Percentiles rank a stretch among this genome's conserved stretches.
Conservation (phyloP, 1,139 yeast species). For the Tardiomyces blankii region DNA sequence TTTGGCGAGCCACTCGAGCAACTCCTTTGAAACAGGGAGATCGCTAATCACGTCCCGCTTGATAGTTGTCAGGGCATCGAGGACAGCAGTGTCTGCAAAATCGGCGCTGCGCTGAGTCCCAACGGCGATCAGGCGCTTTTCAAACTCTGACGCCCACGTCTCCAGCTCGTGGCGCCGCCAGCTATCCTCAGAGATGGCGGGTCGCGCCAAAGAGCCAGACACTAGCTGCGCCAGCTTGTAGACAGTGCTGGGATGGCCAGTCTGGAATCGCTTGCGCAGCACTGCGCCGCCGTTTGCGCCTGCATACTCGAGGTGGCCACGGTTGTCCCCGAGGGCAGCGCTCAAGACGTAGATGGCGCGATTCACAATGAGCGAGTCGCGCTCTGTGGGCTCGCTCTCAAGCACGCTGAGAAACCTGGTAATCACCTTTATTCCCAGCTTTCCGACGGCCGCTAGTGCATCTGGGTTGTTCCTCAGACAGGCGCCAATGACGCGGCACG, state of each 20-base stretch:
- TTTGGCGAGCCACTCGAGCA: slow-evolving; percentile 53
- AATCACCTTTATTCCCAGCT: slow-evolving; percentile 5
- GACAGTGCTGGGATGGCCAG: slow-evolving; percentile 4
- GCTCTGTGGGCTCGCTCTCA: slow-evolving; percentile 3
- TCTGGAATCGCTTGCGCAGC: slow-evolving; percentile 8
- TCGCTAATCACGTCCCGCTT: slow-evolving; percentile 11
- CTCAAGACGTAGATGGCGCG: slow-evolving; percentile 1
- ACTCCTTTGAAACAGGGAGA: slow-evolving; percentile 15
- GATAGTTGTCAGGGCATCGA: slow-evolving; percentile 18
- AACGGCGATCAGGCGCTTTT: slow-evolving; percentile 5
- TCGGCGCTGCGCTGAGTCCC: slow-evolving; percentile 1
- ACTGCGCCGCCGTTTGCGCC: slow-evolving; percentile 14
- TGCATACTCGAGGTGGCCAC: slow-evolving; percentile 8
- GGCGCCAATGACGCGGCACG: slow-evolving; percentile 26
- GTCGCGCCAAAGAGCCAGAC: background rate
- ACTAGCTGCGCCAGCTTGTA: slow-evolving; percentile 6
- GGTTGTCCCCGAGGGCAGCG: slow-evolving; percentile 2
- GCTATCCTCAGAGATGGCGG: background rate
- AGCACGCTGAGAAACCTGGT: background rate
- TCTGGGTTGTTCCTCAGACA: slow-evolving; percentile 59
- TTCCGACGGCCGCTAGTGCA: slow-evolving; percentile 33
- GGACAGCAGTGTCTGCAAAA: slow-evolving; percentile 7
- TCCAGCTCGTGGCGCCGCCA: slow-evolving; percentile 6
- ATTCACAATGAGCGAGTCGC: slow-evolving; percentile 3
- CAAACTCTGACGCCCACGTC: slow-evolving; percentile 13